Base-by-base conservation (phyloP, 192 early-diverging fungal species). In the Lobosporangium transversale region DNA sequence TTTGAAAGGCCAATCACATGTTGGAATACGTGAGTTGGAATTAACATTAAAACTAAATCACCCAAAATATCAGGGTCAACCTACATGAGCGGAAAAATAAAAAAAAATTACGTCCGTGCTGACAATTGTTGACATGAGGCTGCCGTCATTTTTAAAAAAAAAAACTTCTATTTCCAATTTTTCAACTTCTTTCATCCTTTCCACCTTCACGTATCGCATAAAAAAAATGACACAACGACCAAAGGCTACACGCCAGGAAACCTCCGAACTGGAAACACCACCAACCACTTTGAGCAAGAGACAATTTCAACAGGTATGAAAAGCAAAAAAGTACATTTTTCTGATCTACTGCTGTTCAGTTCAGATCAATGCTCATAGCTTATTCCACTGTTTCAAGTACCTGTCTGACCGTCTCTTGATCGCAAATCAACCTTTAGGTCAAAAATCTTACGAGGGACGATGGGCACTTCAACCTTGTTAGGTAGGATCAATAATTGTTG, bases 401-500 rank as follows among this genome's bases (percentile, higher is more conserved):
- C 30, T 32, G 10, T 29, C 11, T 53, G 2, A 8, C 20, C 6
- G 29, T 40, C 7, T 11, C 12, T 40, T 21, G 14, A 6, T 1
- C 53, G 37, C 37, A 40, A 3, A 11, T 18, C 43, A 18, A 49
- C 36, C n/a, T n/a, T n/a, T n/a, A 76, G 73, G 73, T 76, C 53
- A 66, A 55, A 59, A 76, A 76, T 32, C 51, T 76, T 6, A 76
- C 73, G 23, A 76, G 62, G 45, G 73, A 76, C 31, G 73, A 76
- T 43, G 73, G 73, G 18, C 73, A 76, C 65, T 76, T 76, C 42
- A 76, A 76, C 31, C 65, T 76, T 42, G 73, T 76, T 29, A 76
- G 73, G 73, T 76, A 76, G 5, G 21, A n/a, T n/a, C n/a, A n/a
- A n/a, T n/a, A n/a, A n/a, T n/a, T n/a, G n/a, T n/a, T n/a, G n/a